Evolutionary conservation across 1,139 yeast species (phyloP), one percentile per base, ranked within the genome.

Genomic region (Magnusiomyces tetraspermus): DNA sequence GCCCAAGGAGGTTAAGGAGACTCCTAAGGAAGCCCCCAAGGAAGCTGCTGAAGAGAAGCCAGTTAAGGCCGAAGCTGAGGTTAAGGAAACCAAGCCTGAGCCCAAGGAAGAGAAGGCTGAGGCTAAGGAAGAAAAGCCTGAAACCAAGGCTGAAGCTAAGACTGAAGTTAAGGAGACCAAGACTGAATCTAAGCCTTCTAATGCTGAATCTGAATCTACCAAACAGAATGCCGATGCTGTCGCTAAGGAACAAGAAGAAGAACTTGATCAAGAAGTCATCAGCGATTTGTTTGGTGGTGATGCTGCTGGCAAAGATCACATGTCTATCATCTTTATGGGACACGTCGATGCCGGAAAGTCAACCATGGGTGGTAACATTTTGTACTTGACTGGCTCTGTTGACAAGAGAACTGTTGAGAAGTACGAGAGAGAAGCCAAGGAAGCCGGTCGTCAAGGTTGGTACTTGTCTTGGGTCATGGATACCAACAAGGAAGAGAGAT

Each of bases 381-480:
- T 92, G 61, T 92, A 78, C 69, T 76, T 92, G 66, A 90, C 97
- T 41, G 97, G 97, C 56, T 87, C 97, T 48, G 98, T 92, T 55
- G 98, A 92, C 72, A 92, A 92, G 76, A 88, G 99, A 76, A 92
- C 97, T n/a, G 94, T 94, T 59, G 98, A 92, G 61, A 92, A 92
- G 72, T 90, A 90, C 69, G 97, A 94, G 75, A 82, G 92, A 71
- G 99, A 92, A 72, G 98, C 98, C 59, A 90, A 88, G 71, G 99
- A 92, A 64, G 97, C 97, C 47, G 97, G 98, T 70, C 86, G 97
- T 76, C 97, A 90, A 75, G 97, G 97, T 71, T 92, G 98, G 98
- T 92, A 92, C 70, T 76, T 92, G 65, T 90, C 97, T 13, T 92
- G 98, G 98, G 95, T 94, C 63, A 90, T 92, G 96, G 99, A 92